Base-by-base conservation (phyloP, 345 rosid species). In the Acer campestre region DNA sequence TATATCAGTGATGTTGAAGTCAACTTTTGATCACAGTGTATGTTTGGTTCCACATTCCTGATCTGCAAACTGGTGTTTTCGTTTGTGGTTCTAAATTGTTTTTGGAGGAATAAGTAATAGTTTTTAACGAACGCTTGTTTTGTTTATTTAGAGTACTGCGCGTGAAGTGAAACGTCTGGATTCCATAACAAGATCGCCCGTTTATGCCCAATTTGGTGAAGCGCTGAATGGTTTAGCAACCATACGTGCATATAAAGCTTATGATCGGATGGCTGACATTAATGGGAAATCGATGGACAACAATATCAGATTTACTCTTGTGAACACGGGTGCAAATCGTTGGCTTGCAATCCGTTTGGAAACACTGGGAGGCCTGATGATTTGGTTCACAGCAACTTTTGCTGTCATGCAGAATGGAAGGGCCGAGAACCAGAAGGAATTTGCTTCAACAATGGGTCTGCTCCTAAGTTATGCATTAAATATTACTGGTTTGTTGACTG, bases 291-390 rank as follows among this genome's bases (percentile, higher is more conserved):
- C 98, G 14, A 83, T 96, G 98, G 99, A 96, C 84, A 94, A 94
- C 78, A 96, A 90, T 84, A 87, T 96, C 74, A 88, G 98, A 77
- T 96, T 85, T 77, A 92, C 97, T 35, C 97, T 92, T 65, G 93
- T 94, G 66, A 96, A 89, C 86, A 96, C 90, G 95, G 84, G 93
- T 84, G 94, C 90, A 25, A 96, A 96, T 77, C 98, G 99, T 69
- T 96, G 99, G 99, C 95, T 96, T n/a, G 98, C 83, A 27, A 94
- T 96, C 73, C 98, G 99, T 71, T 85, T 96, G 79, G 99, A 96
- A 84, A 85, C 86, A 70, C 68, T 96, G 80, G 99, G 99, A 70
- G 98, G 99, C 77, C 88, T 96, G 76, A 96, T 96, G 99, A 95
- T 96, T 80, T 96, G 98, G 99, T 79, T 92, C 71, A 96, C 99